phyloP scores from a whole-genome alignment of 139 green algal genomes.

The Chlamydomonas eustigma region DNA sequence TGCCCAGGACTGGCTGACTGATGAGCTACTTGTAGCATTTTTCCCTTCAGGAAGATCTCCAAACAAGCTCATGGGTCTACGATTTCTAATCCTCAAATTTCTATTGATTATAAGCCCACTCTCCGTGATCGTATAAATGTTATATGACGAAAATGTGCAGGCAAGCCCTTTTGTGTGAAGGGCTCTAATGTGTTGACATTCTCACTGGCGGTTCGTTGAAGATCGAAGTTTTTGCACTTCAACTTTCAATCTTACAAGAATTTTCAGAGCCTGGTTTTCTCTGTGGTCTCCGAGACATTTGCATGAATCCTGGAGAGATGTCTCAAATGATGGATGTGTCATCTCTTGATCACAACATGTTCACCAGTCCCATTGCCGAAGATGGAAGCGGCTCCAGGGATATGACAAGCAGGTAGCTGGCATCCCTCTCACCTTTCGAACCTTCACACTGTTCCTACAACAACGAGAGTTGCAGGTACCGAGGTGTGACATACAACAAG shows the following conservation, averaged over 20 bases:
- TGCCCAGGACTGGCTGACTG: background rate
- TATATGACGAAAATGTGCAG: no score
- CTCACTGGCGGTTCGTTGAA: no score
- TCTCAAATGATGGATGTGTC: background rate
- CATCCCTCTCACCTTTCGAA: background rate
- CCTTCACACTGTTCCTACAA: slow-evolving; percentile 5
- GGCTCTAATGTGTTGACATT: no score
- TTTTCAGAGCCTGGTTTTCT: no score
- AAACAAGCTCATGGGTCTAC: slow-evolving; percentile 1
- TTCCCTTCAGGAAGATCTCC: background rate
- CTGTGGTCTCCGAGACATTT: no score
- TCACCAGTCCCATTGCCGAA: background rate
- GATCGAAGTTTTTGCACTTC: no score
- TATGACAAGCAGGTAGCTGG: background rate
- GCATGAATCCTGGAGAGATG: no score
- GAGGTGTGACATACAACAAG: slow-evolving; percentile 20
- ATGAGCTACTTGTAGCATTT: background rate
- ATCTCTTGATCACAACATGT: background rate
- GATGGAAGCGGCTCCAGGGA: background rate
- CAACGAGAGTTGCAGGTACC: slow-evolving; percentile 1
- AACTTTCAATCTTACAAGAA: no score
- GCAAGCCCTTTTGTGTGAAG: no score
- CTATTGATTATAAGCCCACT: no score
- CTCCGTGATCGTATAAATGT: no score
- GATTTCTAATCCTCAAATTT: no score